These are phyloP conservation scores for Tolypocladium guangdongense DNA, from an alignment of 2,329 filamentous ascomycete species.

Conservation along the genomic window DNA sequence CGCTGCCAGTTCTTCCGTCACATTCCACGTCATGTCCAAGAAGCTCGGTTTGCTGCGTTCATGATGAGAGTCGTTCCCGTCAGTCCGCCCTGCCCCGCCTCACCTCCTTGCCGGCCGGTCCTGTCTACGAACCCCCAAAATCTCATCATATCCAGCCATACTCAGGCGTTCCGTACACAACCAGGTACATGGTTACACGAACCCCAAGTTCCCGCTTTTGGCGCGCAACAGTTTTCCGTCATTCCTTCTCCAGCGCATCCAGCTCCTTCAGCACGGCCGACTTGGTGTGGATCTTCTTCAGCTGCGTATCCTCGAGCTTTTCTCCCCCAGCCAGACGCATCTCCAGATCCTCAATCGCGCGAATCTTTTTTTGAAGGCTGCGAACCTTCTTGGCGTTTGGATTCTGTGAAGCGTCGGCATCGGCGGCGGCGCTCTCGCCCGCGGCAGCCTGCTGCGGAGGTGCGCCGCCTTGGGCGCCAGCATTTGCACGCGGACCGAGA, in stretches of 20 bases:
- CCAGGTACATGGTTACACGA: not conserved
- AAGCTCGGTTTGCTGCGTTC: not conserved
- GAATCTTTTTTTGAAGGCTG: slow-evolving; percentile 90
- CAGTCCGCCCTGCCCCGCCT: not conserved
- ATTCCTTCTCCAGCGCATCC: slow-evolving; percentile 37
- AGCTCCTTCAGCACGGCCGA: slow-evolving; percentile 74
- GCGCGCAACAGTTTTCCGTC: slow-evolving; percentile 4
- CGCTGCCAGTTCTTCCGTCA: not conserved
- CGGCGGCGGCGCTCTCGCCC: slow-evolving; percentile 30
- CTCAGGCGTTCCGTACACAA: not conserved
- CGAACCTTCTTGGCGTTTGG: slow-evolving; percentile 92
- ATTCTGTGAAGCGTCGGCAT: slow-evolving; percentile 37
- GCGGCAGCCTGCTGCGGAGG: slow-evolving; percentile 19
- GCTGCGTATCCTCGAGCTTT: slow-evolving; percentile 95
- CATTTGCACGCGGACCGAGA: slow-evolving; percentile 21
- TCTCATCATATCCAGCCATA: not conserved
- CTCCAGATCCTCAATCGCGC: slow-evolving; percentile 95
- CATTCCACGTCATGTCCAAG: not conserved
- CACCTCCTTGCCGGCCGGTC: not conserved
- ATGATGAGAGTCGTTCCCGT: not conserved
- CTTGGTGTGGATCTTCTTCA: slow-evolving; percentile 96
- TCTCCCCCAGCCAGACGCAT: slow-evolving; percentile 91
- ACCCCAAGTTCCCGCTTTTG: too few relatives aligned
- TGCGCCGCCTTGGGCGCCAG: slow-evolving; percentile 13
- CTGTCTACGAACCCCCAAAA: not conserved